These are phyloP conservation scores for Camelina neglecta DNA, from an alignment of 345 rosid species.

Conservation along the genomic window DNA sequence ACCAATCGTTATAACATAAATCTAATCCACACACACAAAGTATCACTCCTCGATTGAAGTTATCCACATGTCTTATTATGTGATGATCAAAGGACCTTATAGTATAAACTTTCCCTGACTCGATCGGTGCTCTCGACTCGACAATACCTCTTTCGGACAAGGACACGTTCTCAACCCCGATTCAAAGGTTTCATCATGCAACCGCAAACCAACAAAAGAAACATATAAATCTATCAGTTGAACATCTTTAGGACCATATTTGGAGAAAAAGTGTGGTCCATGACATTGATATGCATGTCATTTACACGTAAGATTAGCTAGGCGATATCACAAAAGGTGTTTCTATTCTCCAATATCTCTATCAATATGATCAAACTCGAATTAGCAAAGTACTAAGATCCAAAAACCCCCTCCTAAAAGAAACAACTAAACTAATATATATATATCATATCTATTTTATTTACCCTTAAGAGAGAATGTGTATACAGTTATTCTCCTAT, in stretches of 20 bases:
- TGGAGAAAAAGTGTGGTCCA: constrained; percentile 42
- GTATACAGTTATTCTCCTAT: neutral
- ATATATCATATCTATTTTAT: neutral
- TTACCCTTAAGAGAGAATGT: neutral
- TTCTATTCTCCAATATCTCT: constrained; percentile 21
- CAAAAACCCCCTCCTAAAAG: constrained; percentile 38
- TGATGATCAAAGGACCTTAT: constrained; percentile 22
- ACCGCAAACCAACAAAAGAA: constrained; percentile 39
- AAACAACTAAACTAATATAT: constrained; percentile 36
- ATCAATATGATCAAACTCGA: constrained; percentile 41
- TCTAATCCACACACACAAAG: constrained; percentile 38
- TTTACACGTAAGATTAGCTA: constrained; percentile 40
- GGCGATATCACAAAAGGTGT: constrained; percentile 23
- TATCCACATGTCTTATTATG: constrained; percentile 42
- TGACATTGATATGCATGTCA: constrained; percentile 42
- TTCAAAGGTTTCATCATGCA: constrained; percentile 42
- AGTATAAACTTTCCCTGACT: constrained; percentile 36
- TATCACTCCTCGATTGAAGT: constrained; percentile 14
- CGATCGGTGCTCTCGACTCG: constrained; percentile 37
- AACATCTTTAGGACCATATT: constrained; percentile 42
- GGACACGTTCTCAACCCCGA: constrained; percentile 40
- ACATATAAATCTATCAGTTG: constrained; percentile 43
- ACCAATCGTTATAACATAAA: constrained; percentile 24
- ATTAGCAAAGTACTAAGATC: constrained; percentile 45
- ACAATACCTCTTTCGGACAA: constrained; percentile 39